Percentiles rank a stretch among this genome's conserved stretches.
Conservation (phyloP, 805 yeast genomes). For the Saccharomyces jurei region DNA sequence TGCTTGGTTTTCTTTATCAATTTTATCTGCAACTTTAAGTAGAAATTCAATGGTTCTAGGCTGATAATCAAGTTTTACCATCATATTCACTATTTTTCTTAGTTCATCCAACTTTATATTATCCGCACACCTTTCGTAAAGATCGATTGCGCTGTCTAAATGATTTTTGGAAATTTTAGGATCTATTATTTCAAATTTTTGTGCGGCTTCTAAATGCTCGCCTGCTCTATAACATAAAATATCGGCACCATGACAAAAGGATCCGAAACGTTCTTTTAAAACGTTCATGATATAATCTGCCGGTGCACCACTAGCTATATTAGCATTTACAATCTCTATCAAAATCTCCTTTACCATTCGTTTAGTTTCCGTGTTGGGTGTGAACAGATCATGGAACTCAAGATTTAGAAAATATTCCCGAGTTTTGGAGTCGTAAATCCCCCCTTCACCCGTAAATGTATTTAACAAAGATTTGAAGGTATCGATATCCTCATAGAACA, state of each 20-base stretch:
- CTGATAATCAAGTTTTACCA: conserved; percentile 65
- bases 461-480: conserved; percentile 22
- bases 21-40: conserved; percentile 59
- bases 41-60: conserved; percentile 78
- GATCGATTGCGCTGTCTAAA: conserved; percentile 58
- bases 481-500: conserved; percentile 60
- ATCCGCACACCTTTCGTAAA: conserved; percentile 70
- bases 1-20: conserved; percentile 51
- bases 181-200: conserved; percentile 58
- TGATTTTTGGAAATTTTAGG: conserved; percentile 56
- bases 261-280: conserved; percentile 81
- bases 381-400: conserved; percentile 64
- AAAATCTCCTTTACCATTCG: conserved; percentile 71
- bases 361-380: conserved; percentile 45
- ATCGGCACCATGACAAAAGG: conserved; percentile 86
- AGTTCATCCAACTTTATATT: conserved; percentile 67
- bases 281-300: conserved; percentile 80
- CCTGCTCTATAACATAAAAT: conserved; percentile 86
- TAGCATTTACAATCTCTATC: conserved; percentile 77
- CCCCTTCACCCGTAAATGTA: conserved; percentile 56
- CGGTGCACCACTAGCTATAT: conserved; percentile 77
- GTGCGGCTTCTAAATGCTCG: conserved; percentile 78
- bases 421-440: conserved; percentile 52
- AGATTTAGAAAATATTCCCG: conserved; percentile 59
- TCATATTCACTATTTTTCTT: conserved; percentile 66